Evolutionary conservation across 192 early-diverging fungal species (phyloP), one percentile per base, ranked within the genome.

Genomic region (Coemansia sp.): DNA sequence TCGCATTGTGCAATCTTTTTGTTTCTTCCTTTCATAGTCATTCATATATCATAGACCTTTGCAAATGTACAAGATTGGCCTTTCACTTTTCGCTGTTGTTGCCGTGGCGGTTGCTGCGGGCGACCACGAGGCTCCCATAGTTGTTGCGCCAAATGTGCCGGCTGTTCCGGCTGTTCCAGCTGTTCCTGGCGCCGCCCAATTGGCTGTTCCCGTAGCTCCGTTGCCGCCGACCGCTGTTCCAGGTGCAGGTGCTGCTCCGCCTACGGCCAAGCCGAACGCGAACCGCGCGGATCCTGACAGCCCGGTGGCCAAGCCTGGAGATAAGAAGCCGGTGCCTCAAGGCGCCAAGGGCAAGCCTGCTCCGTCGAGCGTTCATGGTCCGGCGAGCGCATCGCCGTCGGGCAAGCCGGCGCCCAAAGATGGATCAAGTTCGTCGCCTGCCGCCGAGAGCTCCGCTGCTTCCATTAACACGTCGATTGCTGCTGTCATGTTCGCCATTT

Each of bases 31-130:
- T 15, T 41, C 41, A 45, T 15, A 15, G 15, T 4, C 41, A 12
- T 45, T 45, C 41, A 45, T 4, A 45, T 45, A 45, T 3, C 11
- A 45, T 45, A 15, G 10, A 45, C 15, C 5, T 10, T 10, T n/a
- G 41, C 41, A 45, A 45, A 70, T 70, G 68, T 64, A 65, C 61
- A 75, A 75, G 72, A 56, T 59, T 52, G 60, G 65, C 38, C 21
- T 60, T 58, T 48, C 52, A 57, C 55, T 75, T n/a, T 56, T 69
- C 27, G 73, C 58, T 23, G 37, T 53, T n/a, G 39, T 56, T 21
- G 62, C 64, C 2, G 43, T 65, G 50, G 73, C 54, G 0, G 27
- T 49, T 15, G 67, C 67, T 3, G 73, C 66, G 10, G 25, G 37
- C 17, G 64, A 75, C 14, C 60, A 49, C 27, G 60, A 63, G 5